A percentile compares a stretch with the other conserved stretches of the same genome.
These are phyloP conservation scores for Chloris gayana DNA, from an alignment of 176 grass and related monocot species.

Conservation along the genomic window DNA sequence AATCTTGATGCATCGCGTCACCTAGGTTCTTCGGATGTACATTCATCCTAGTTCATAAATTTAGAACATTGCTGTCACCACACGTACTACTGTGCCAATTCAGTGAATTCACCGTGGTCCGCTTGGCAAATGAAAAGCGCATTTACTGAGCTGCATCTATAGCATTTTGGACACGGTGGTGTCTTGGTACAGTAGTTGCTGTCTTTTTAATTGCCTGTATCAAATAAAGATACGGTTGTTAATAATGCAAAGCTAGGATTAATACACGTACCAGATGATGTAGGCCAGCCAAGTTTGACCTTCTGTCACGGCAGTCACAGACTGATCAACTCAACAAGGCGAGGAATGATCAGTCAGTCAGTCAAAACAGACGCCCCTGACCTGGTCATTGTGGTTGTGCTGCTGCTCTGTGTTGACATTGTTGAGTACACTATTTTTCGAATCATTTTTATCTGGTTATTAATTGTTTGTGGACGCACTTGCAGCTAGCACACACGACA, in stretches of 20 bases:
- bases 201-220: too few species aligned
- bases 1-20: constrained; percentile 29
- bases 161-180: too few species aligned
- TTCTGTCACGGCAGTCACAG: not conserved
- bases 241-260: too few species aligned
- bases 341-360: not conserved
- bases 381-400: constrained; percentile 34
- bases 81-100: too few species aligned
- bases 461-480: not conserved
- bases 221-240: too few species aligned
- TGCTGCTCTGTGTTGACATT: constrained; percentile 30
- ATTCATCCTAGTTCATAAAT: constrained; percentile 9
- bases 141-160: too few species aligned
- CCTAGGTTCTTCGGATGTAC: not conserved
- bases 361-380: not conserved
- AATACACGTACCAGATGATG: not conserved
- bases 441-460: not conserved
- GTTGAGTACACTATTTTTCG: not conserved
- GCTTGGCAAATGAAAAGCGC: too few species aligned
- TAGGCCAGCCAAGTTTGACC: constrained; percentile 37
- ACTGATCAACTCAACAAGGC: not conserved
- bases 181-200: too few species aligned
- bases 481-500: not conserved
- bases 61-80: not conserved
- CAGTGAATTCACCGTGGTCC: too few species aligned